These are phyloP conservation scores for Alternaria sp. DNA, from an alignment of 2,329 filamentous ascomycete species.

Conservation along the genomic window DNA sequence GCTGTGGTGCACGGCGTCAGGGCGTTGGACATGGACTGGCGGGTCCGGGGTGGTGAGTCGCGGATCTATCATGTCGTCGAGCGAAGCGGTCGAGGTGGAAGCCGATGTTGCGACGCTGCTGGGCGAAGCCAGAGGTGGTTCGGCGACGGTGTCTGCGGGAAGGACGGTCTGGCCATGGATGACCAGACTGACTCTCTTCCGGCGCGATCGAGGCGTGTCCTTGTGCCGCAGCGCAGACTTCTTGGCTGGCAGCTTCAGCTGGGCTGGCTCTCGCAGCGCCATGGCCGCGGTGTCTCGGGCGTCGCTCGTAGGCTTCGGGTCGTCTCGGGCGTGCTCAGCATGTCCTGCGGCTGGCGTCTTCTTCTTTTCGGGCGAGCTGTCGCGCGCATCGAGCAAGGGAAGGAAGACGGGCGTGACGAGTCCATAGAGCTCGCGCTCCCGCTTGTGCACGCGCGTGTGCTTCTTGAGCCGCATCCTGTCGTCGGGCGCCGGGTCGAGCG, in stretches of 20 bases:
- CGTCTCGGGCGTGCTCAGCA: conserved; percentile 31
- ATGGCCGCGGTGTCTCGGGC: conserved; percentile 20
- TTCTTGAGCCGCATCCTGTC: conserved; percentile 43
- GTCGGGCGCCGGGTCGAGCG: conserved; percentile 22
- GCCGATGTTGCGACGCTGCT: conserved; percentile 39
- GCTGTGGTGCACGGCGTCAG: conserved; percentile 42
- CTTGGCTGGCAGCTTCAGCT: conserved; percentile 26
- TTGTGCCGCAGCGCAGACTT: conserved; percentile 43
- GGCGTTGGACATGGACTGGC: conserved; percentile 23
- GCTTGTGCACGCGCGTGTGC: conserved; percentile 47
- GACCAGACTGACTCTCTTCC: conserved; percentile 47
- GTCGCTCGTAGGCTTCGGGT: conserved; percentile 23
- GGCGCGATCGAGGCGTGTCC: conserved; percentile 29
- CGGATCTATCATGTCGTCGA: conserved; percentile 45
- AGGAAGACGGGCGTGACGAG: conserved; percentile 47
- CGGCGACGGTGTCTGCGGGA: conserved; percentile 43
- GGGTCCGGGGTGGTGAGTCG: conserved; percentile 27
- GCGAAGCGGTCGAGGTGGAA: conserved; percentile 38
- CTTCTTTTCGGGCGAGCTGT: conserved; percentile 32
- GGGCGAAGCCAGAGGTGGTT: conserved; percentile 35
- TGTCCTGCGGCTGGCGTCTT: conserved; percentile 28
- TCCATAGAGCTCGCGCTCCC: conserved; percentile 47
- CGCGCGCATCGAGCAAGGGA: conserved; percentile 44
- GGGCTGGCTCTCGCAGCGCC: conserved; percentile 13
- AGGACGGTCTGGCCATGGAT: conserved; percentile 49